These are phyloP conservation scores for Westerdykella ornata DNA, from an alignment of 2,329 filamentous ascomycete genomes.

Conservation along the genomic window DNA sequence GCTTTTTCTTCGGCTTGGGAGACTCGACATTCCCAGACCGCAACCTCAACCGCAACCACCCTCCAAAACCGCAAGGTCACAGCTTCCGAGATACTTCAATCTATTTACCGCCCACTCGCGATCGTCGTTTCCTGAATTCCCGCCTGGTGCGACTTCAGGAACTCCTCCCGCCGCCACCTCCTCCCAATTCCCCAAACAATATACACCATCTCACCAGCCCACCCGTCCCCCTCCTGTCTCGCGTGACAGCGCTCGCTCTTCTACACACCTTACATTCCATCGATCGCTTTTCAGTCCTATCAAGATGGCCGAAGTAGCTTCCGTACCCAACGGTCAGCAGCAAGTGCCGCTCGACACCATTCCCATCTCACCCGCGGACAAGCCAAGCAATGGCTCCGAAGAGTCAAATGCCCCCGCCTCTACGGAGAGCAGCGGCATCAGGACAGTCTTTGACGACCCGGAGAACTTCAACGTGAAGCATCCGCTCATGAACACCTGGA, in stretches of 20 bases:
- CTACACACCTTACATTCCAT: constrained; percentile 1
- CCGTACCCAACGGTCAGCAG: constrained; percentile 37
- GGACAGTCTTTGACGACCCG: constrained; percentile 96
- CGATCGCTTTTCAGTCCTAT: constrained; percentile 4
- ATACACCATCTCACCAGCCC: constrained; percentile 9
- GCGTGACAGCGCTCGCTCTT: constrained; percentile 2
- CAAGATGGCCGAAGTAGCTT: constrained; percentile 35
- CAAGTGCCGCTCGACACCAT: constrained; percentile 52
- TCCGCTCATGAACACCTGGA: constrained; percentile 95
- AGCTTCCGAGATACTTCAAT: constrained; percentile 6
- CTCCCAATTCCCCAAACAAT: constrained; percentile 6
- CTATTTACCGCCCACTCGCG: constrained; percentile 12
- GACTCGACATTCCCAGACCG: not conserved
- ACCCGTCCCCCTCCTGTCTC: constrained; percentile 10
- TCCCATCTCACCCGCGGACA: constrained; percentile 48
- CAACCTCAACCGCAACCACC: constrained; percentile 10
- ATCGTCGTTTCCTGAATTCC: constrained; percentile 17
- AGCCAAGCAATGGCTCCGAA: constrained; percentile 38
- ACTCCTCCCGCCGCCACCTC: constrained; percentile 14
- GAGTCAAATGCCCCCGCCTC: constrained; percentile 39
- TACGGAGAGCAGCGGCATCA: constrained; percentile 48
- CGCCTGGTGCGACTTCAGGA: constrained; percentile 33
- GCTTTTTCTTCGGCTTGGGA: constrained; percentile 16
- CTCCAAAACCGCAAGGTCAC: constrained; percentile 7
- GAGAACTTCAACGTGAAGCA: constrained; percentile 99